Percentiles rank a stretch among this genome's conserved stretches.
phyloP scores from a whole-genome alignment of 208 protist genomes.

The Cochliopodium minus region DNA sequence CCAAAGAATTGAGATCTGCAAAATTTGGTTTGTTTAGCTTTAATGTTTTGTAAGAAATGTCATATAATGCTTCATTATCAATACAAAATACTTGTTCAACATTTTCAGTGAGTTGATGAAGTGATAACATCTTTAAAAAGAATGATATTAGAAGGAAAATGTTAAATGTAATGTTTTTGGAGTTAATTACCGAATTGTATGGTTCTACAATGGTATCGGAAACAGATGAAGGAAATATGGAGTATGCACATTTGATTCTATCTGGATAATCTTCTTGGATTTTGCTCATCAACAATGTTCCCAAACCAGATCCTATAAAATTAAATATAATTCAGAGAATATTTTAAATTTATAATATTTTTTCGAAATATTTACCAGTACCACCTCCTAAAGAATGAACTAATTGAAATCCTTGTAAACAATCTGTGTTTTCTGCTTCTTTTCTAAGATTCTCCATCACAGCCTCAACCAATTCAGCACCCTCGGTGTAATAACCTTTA shows the following conservation, averaged over 20 bases:
- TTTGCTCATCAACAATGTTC: conserved; percentile 89
- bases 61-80: conserved; percentile 94
- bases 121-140: conserved; percentile 77
- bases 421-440: conserved; percentile 78
- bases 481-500: conserved; percentile 86
- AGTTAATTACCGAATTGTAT: conserved; percentile 89
- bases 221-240: conserved; percentile 89
- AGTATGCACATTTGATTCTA: conserved; percentile 94
- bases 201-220: conserved; percentile 89
- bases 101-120: conserved; percentile 91
- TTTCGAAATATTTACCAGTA: too few relatives aligned
- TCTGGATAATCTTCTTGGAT: conserved; percentile 93
- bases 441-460: conserved; percentile 78
- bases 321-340: too few relatives aligned
- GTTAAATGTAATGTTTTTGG: too few relatives aligned
- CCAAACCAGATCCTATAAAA: conserved; percentile 54
- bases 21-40: conserved; percentile 88
- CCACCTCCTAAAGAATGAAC: conserved; percentile 89
- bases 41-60: conserved; percentile 91
- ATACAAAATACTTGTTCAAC: conserved; percentile 86
- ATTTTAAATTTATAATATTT: too few relatives aligned
- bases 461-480: conserved; percentile 77
- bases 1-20: conserved; percentile 84
- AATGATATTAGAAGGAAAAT: too few relatives aligned
- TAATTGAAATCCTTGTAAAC: conserved; percentile 90